Percentiles rank a stretch among this genome's conserved stretches.
Evolutionary conservation across 2,329 filamentous ascomycete species (phyloP).

Genomic region (Ophiostoma populinum): DNA sequence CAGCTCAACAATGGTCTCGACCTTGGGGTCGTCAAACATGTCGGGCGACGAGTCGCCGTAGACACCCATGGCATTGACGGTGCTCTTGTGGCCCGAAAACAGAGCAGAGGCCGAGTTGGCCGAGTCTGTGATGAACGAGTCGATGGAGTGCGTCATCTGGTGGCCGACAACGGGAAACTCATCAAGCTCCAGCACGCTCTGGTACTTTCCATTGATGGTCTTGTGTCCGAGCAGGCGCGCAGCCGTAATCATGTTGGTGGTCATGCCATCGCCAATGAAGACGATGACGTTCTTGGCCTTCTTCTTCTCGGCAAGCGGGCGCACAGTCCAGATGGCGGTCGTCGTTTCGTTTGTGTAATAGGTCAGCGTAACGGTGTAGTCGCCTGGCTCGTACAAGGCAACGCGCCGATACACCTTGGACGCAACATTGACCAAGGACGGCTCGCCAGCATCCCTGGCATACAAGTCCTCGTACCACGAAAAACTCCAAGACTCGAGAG

Average conservation of each 20-base stretch:
- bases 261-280: constrained; percentile 64
- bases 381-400: constrained; percentile 60
- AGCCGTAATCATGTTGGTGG: constrained; percentile 64
- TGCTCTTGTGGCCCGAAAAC: constrained; percentile 71
- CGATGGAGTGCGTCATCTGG: constrained; percentile 78
- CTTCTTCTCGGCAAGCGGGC: constrained; percentile 49
- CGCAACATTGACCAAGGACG: constrained; percentile 63
- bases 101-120: constrained; percentile 72
- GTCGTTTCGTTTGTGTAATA: constrained; percentile 62
- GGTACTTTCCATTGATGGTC: constrained; percentile 70
- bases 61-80: constrained; percentile 64
- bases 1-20: constrained; percentile 68
- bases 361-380: constrained; percentile 57
- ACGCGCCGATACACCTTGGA: constrained; percentile 63
- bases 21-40: constrained; percentile 67
- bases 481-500: constrained; percentile 59
- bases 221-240: constrained; percentile 69
- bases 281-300: constrained; percentile 74
- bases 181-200: constrained; percentile 59
- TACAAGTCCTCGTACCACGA: constrained; percentile 76
- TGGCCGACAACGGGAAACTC: constrained; percentile 74
- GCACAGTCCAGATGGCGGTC: constrained; percentile 59
- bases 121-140: constrained; percentile 72
- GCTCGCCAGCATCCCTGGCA: constrained; percentile 49
- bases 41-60: constrained; percentile 62